Base-by-base conservation (phyloP, 768 basidiomycete species). In the Fibroporia radiculosa region DNA sequence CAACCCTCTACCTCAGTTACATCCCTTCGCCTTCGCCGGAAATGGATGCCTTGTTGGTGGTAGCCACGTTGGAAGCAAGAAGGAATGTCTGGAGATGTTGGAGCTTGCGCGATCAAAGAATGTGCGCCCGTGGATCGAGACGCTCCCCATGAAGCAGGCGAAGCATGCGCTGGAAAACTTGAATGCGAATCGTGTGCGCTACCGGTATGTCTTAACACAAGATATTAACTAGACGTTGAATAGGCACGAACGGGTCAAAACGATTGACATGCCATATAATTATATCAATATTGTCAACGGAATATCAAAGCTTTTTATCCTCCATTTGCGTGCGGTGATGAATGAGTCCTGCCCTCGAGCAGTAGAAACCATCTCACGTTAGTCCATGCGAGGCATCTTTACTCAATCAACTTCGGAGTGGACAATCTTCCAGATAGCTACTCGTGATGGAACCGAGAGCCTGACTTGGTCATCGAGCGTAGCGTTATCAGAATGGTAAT, bases 81-180 rank as follows among this genome's bases (percentile, higher is more conserved):
- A 70, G 44, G 80, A 82, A 54, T 72, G 67, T 19, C 43, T 68
- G 18, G 69, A 71, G 44, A 84, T 82, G 80, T 67, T 82, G 29
- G 59, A 75, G 41, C 69, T 84, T 24, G 77, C 76, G 1, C 70
- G 69, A 4, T 65, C 74, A 49, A 74, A 81, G 59, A 62, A 65
- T 1, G 62, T 82, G 49, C 67, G 70, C 54, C 68, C 72, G 11
- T 75, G 60, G 58, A 61, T 59, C 50, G 60, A 62, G 44, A 66
- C 68, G 52, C 40, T 71, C 24, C 68, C 69, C n/a, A 70, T 77
- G 74, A 66, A 63, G 45, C 62, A 75, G 13, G 70, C 65, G 3
- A 64, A 59, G 29, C 66, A 72, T 56, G 77, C 75, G 0, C 68
- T 80, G 28, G 59, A 66, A 45, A 60, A 64, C 23, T 63, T 81